Evolutionary conservation across 768 basidiomycete genomes (phyloP).

Genomic region (Inosperma sp.): DNA sequence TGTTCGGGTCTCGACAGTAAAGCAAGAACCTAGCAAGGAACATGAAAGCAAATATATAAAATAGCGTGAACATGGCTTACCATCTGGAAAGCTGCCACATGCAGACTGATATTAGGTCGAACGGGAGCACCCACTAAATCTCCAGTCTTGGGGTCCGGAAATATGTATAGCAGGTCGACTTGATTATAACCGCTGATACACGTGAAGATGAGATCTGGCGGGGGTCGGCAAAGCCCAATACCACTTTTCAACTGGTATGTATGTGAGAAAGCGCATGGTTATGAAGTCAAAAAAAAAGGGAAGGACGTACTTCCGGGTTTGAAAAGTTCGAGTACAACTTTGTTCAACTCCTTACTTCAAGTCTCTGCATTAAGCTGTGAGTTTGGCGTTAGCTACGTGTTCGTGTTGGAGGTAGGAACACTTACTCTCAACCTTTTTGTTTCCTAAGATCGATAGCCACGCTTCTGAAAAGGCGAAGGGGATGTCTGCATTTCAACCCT

Average conservation of each 20-base stretch:
- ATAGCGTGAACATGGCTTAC: conserved; percentile 29
- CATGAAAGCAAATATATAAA: too few relatives aligned
- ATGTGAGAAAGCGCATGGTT: neutral
- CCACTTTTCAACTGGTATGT: conserved; percentile 65
- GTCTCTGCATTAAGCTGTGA: conserved; percentile 52
- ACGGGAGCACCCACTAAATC: conserved; percentile 57
- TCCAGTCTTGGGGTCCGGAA: conserved; percentile 49
- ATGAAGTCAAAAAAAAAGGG: neutral
- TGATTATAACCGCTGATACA: conserved; percentile 80
- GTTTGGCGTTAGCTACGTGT: neutral
- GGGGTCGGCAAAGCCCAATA: conserved; percentile 51
- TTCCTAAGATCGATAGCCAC: conserved; percentile 61
- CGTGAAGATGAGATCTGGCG: conserved; percentile 84
- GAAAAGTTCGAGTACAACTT: conserved; percentile 68
- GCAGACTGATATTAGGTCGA: conserved; percentile 66
- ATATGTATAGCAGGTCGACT: conserved; percentile 69
- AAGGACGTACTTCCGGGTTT: conserved; percentile 60
- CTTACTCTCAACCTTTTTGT: conserved; percentile 45
- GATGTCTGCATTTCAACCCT: conserved; percentile 64
- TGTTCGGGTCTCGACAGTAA: conserved; percentile 38
- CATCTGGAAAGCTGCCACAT: conserved; percentile 71
- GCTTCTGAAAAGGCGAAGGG: conserved; percentile 66
- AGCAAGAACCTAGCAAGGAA: conserved; percentile 47
- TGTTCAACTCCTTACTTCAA: conserved; percentile 59
- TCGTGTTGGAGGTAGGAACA: neutral